Base-by-base conservation (phyloP, 83 land plant species). In the Picea mariana region DNA sequence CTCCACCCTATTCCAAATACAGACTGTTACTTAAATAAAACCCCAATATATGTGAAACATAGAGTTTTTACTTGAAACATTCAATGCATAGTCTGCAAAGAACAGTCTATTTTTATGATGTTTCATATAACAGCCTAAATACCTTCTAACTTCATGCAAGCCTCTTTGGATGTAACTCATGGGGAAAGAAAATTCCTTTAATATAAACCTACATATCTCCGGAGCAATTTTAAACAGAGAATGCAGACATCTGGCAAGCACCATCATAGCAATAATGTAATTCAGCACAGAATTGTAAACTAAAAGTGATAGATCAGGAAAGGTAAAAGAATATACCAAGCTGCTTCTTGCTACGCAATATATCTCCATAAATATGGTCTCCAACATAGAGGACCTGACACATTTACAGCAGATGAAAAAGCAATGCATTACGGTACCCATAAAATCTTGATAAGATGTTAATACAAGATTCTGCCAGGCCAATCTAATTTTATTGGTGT, bases 281-380 rank as follows among this genome's bases (percentile, higher is more conserved):
- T 44, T 75, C 44, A 34, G 34, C 77, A 75, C 34, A 27, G 49
- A 27, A 15, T 0, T 18, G 21, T 34, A 15, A 3, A 47, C 15
- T 12, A 44, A 75, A 75, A 21, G 27, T 16, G 13, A 47, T 52
- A 49, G 9, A 49, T 23, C 23, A 59, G n/a, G 49, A 68, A 18
- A 55, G 61, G 55, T 75, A 52, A 24, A 52, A 6, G 61, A 69
- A 38, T 52, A 24, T 55, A 98, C 99, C 99, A 23, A 98, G 88
- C 80, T 90, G 96, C 84, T 98, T 98, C 82, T 98, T 98, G 96
- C 99, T 98, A 60, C 99, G 94, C 78, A 98, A 86, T 26, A 98
- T 98, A 79, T 98, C 99, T 66, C 99, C 99, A 86, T 98, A 98
- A 63, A 98, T 98, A 82, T 98, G 99, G 80, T 98, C 99, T 23